phyloP scores from a whole-genome alignment of 306 rosid genomes.

The Cucurbita ficifolia region DNA sequence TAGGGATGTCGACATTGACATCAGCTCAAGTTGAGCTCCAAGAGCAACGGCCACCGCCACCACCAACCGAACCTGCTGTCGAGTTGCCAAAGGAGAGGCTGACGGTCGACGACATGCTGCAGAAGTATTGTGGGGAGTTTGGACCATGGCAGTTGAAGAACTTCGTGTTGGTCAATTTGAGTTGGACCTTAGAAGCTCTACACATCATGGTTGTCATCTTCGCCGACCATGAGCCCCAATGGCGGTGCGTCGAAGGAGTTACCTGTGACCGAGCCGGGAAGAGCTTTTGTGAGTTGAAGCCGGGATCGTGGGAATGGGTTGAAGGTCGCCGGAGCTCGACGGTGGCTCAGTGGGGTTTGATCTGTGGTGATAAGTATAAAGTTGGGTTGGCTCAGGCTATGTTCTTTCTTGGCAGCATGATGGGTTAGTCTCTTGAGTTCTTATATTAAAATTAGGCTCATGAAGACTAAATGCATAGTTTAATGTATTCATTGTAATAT shows the following conservation, averaged over 20 bases:
- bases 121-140: constrained; percentile 61
- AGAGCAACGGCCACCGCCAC: constrained; percentile 15
- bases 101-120: constrained; percentile 61
- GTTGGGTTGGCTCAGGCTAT: constrained; percentile 70
- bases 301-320: constrained; percentile 68
- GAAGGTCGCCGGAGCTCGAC: constrained; percentile 28
- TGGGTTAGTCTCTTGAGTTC: constrained; percentile 32
- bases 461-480: background rate
- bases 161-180: constrained; percentile 55
- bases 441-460: background rate
- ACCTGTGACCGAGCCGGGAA: constrained; percentile 15
- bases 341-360: constrained; percentile 49
- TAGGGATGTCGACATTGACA: background rate
- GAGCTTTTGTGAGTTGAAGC: constrained; percentile 28
- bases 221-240: constrained; percentile 52
- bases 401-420: constrained; percentile 86
- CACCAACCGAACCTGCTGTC: background rate
- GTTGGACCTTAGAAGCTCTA: constrained; percentile 78
- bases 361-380: constrained; percentile 57
- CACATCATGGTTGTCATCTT: constrained; percentile 90
- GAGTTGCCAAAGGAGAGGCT: constrained; percentile 15
- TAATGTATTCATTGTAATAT: background rate
- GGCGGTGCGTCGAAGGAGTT: constrained; percentile 26
- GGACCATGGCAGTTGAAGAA: constrained; percentile 70
- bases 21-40: constrained; percentile 3